Evolutionary conservation across 2,329 filamentous ascomycete species (phyloP), one percentile per base, ranked within the genome.

Genomic region (Davidsoniella virescens): DNA sequence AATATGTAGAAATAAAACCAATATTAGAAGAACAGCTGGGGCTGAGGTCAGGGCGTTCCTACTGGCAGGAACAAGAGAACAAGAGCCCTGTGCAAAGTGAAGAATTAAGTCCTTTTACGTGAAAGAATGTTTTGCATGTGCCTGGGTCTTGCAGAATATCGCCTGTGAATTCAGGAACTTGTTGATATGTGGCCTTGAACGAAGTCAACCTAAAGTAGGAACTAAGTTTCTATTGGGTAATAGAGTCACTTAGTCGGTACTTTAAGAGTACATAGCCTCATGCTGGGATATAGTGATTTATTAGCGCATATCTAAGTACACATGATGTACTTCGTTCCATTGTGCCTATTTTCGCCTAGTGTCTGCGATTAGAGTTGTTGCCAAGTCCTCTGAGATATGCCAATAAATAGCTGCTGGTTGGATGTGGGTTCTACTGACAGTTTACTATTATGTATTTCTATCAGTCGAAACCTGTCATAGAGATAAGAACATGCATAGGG

Each of bases 361-460:
- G 2, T 23, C n/a, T 2, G 33, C 9, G 46, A 48, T 48, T 48
- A 41, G 38, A 46, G 18, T 45, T 48, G 39, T 37, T 47, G 36
- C 18, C 23, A 29, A 42, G 7, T 23, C 18, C 16, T 36, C 17
- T 23, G 20, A 51, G 50, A 51, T 43, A 47, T 52, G 50, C 41
- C 40, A 52, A 45, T 29, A 17, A 23, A 40, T 8, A 42, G 46
- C 46, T 26, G 41, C 36, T 46, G 51, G 51, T 41, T 49, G 38
- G 40, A 25, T 37, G 39, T 36, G 43, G 47, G 46, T 37, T 50
- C 51, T 42, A 52, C 43, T 12, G 29, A 33, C 47, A 17, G 23
- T 38, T 52, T 52, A 43, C 16, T 43, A 52, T 52, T 52, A 52
- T 49, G 47, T 52, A 49, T 49, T 52, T 50, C 38, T 49, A 50